phyloP scores from a whole-genome alignment of 257 asterid genomes.

The Nicotiana attenuata region DNA sequence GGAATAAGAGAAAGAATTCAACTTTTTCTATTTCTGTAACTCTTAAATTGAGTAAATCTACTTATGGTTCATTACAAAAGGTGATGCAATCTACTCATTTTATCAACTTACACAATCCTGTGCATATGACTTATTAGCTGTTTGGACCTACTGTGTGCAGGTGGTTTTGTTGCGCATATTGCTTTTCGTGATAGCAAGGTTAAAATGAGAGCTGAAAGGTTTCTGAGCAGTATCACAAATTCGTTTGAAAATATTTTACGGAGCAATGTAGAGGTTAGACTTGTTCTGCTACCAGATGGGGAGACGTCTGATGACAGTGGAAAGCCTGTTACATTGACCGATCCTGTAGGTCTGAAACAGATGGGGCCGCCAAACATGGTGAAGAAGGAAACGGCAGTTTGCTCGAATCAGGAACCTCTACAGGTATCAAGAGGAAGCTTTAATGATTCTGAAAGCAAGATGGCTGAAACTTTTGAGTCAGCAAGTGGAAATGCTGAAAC shows the following conservation, averaged over 20 bases:
- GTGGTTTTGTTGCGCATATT: slow-evolving; percentile 73
- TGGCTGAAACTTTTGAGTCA: slow-evolving; percentile 20
- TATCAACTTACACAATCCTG: not conserved
- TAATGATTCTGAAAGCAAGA: slow-evolving; percentile 29
- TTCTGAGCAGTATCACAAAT: slow-evolving; percentile 88
- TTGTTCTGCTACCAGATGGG: slow-evolving; percentile 46
- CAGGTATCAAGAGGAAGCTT: slow-evolving; percentile 31
- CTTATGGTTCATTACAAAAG: not conserved
- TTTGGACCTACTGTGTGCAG: slow-evolving; percentile 31
- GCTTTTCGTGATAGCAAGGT: slow-evolving; percentile 63
- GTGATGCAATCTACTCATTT: slow-evolving; percentile 1
- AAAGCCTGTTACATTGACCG: slow-evolving; percentile 22
- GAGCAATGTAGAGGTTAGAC: slow-evolving; percentile 73
- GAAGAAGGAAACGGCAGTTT: slow-evolving; percentile 2
- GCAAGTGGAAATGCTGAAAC: slow-evolving; percentile 29
- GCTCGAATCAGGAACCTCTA: slow-evolving; percentile 23
- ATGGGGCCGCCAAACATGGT: slow-evolving; percentile 5
- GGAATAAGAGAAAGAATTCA: not conserved
- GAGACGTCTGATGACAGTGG: slow-evolving; percentile 10
- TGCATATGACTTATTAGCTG: slow-evolving; percentile 4
- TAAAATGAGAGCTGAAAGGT: slow-evolving; percentile 87
- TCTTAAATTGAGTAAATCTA: not conserved
- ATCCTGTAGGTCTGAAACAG: slow-evolving; percentile 32
- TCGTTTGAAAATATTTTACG: slow-evolving; percentile 72
- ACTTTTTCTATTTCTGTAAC: not conserved